Base-by-base conservation (phyloP, 1,284 basidiomycete species). In the Peniophora sp. region DNA sequence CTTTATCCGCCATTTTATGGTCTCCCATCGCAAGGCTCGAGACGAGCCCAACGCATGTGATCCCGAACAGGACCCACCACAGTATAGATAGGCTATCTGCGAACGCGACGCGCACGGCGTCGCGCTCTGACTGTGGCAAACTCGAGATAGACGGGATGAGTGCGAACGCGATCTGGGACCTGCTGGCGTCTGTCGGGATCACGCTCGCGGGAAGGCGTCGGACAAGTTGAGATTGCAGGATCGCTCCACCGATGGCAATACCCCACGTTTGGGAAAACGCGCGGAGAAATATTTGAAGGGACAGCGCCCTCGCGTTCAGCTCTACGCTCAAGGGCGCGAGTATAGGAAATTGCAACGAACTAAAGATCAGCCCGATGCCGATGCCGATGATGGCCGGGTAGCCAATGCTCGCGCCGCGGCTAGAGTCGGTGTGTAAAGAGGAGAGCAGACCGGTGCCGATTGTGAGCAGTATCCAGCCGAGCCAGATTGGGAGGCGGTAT, bases 221-320 rank as follows among this genome's bases (percentile, higher is more conserved):
- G 1, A 52, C 35, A 2, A 69, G 64, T 48, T 62, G 55, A 48
- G 64, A 67, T 53, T 67, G 66, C 1, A 68, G 59, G 10, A 68
- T 54, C 0, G 62, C 55, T 8, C 55, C 59, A 10, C 62, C 63
- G 44, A 67, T 59, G 2, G 62, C 59, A 41, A 67, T 46, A 15
- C 65, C 67, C 63, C 65, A 67, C 9, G 60, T 56, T 64, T 68
- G 50, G 2, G 62, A 60, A 51, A 70, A 68, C 2, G 61, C 56
- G 1, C 70, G 64, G 1, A 58, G 44, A 51, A 71, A 72, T 0
- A 61, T 54, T 47, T 65, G 64, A 51, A 72, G 65, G 1, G 68
- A 65, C 6, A 71, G 57, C 2, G 69, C 68, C 18, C 57, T 57
- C 6, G 65, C 69, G 24, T 64, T 68, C n/a, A 60, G 47, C 5